Evolutionary conservation across 2,329 filamentous ascomycete species (phyloP).

Genomic region (Fusarium continuum): DNA sequence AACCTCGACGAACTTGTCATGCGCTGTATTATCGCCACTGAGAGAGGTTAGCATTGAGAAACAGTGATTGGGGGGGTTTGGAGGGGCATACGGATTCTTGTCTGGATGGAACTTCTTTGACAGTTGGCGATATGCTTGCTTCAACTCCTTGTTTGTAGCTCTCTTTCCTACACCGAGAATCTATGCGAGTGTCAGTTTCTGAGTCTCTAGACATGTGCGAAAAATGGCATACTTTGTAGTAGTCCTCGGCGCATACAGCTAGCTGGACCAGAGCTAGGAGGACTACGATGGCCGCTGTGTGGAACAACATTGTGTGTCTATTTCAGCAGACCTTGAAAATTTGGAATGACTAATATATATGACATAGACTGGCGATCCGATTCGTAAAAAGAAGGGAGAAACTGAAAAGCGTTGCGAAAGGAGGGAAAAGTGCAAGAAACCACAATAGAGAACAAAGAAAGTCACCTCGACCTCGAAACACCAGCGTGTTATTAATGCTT

Average conservation of each 20-base stretch:
- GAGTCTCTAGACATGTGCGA: not conserved
- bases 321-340: constrained; percentile 25
- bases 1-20: constrained; percentile 92
- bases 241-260: constrained; percentile 72
- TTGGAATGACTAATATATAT: not conserved
- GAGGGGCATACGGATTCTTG: constrained; percentile 84
- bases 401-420: constrained; percentile 3
- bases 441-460: constrained; percentile 19
- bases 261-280: constrained; percentile 64
- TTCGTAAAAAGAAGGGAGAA: constrained; percentile 2
- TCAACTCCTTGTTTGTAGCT: constrained; percentile 87
- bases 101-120: constrained; percentile 98
- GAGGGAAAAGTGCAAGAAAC: constrained; percentile 4
- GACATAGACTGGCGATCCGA: constrained; percentile 1
- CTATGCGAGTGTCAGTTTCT: constrained; percentile 52
- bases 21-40: constrained; percentile 80
- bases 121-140: constrained; percentile 88
- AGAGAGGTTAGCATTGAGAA: not conserved
- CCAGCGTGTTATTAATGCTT: constrained; percentile 51
- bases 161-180: constrained; percentile 81
- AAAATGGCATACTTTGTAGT: constrained; percentile 71
- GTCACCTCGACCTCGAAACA: constrained; percentile 33
- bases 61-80: not conserved
- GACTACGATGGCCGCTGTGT: constrained; percentile 59
- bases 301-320: constrained; percentile 60